phyloP scores from a whole-genome alignment of 2,329 filamentous ascomycete genomes.

The Aureobasidium sp. region DNA sequence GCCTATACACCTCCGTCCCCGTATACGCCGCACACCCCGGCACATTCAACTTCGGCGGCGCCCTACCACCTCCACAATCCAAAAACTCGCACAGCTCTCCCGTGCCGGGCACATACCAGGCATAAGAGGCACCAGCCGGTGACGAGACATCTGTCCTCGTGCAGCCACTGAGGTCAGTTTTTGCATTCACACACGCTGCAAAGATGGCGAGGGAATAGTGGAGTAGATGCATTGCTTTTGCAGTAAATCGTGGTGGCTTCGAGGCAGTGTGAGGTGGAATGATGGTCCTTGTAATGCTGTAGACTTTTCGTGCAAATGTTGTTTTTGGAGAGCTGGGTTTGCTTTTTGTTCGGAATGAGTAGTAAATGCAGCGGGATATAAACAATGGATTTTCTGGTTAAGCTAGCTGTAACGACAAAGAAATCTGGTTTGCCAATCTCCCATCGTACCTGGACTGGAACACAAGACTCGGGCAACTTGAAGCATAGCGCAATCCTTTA shows the following conservation, averaged over 20 bases:
- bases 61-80: constrained; percentile 60
- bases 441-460: neutral
- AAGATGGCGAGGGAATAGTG: neutral
- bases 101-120: constrained; percentile 54
- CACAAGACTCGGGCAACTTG: neutral
- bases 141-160: constrained; percentile 32
- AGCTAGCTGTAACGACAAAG: no score
- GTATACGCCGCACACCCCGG: constrained; percentile 51
- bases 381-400: no score
- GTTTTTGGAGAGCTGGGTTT: no score
- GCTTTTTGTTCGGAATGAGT: no score
- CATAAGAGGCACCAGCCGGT: constrained; percentile 36
- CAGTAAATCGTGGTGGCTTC: neutral
- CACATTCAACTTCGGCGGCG: constrained; percentile 43
- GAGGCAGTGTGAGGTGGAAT: no score
- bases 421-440: neutral
- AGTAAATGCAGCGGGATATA: no score
- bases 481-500: neutral
- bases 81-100: constrained; percentile 56
- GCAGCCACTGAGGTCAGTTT: constrained; percentile 35
- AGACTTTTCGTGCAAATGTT: no score
- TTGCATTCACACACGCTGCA: constrained; percentile 21
- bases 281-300: no score
- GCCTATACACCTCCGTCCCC: constrained; percentile 48
- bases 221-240: neutral